A percentile compares a stretch with the other conserved stretches of the same genome.
Evolutionary conservation across 2,329 filamentous ascomycete genomes (phyloP).

Genomic region (Diaporthe sp.): DNA sequence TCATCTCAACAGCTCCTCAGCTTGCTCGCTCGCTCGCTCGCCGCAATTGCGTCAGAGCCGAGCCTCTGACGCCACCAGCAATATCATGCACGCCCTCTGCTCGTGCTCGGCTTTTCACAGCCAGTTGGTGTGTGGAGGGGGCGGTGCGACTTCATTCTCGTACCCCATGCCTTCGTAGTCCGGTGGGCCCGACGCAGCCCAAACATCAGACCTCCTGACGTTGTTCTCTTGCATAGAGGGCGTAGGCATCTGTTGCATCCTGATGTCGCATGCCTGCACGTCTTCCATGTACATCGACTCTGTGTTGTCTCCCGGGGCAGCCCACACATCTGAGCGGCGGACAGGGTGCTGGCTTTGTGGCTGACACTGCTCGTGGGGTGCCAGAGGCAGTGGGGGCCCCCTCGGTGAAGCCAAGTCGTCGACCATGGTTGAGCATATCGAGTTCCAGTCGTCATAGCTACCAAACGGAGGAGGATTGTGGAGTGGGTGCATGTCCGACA

Average conservation of each 20-base stretch:
- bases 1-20: constrained; percentile 13
- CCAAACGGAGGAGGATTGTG: constrained; percentile 38
- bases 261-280: constrained; percentile 37
- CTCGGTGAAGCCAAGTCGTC: constrained; percentile 38
- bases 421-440: constrained; percentile 41
- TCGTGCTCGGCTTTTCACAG: constrained; percentile 12
- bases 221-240: constrained; percentile 13
- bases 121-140: constrained; percentile 38
- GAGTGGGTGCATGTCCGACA: constrained; percentile 14
- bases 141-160: constrained; percentile 38
- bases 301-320: constrained; percentile 29
- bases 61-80: background rate
- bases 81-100: background rate
- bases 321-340: constrained; percentile 38
- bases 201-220: constrained; percentile 35
- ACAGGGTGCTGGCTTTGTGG: constrained; percentile 16
- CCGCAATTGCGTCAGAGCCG: background rate
- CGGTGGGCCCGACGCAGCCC: constrained; percentile 32
- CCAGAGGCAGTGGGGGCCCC: constrained; percentile 35
- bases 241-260: constrained; percentile 27
- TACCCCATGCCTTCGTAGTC: constrained; percentile 41
- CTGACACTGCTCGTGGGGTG: constrained; percentile 39
- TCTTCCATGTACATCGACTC: constrained; percentile 41
- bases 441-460: constrained; percentile 40
- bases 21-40: background rate